phyloP scores from a whole-genome alignment of 441 rosid species.

The Populus hybrid region DNA sequence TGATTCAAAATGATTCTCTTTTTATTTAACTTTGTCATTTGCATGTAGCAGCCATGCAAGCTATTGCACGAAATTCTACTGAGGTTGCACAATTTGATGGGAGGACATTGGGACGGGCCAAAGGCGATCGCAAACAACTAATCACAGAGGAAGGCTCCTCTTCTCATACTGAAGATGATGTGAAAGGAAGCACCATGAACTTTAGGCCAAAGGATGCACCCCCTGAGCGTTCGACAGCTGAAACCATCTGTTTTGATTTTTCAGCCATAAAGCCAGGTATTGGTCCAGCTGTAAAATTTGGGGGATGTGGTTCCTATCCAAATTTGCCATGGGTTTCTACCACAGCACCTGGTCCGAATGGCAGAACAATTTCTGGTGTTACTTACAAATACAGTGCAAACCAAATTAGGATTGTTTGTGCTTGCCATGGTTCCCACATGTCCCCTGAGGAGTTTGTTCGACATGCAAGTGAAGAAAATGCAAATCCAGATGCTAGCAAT shows the following conservation, averaged over 20 bases:
- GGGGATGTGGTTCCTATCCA: constrained; percentile 83
- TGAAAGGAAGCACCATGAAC: constrained; percentile 37
- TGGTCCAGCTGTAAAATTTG: constrained; percentile 76
- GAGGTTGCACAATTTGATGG: constrained; percentile 41
- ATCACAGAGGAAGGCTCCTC: constrained; percentile 72
- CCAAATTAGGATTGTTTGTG: constrained; percentile 84
- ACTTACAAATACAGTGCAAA: constrained; percentile 66
- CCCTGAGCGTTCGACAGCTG: constrained; percentile 37
- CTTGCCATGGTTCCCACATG: constrained; percentile 88
- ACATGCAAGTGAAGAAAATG: constrained; percentile 74
- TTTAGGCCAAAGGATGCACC: constrained; percentile 38
- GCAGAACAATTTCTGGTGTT: constrained; percentile 87
- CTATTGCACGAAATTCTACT: constrained; percentile 31
- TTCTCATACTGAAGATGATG: constrained; percentile 52
- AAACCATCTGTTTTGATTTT: constrained; percentile 47
- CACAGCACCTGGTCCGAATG: constrained; percentile 78
- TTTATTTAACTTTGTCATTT: constrained; percentile 5
- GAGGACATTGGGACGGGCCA: constrained; percentile 40
- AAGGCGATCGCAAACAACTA: constrained; percentile 62
- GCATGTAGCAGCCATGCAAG: constrained; percentile 40
- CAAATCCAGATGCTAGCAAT: constrained; percentile 42
- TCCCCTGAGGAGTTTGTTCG: constrained; percentile 84
- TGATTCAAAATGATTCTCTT: constrained; percentile 7
- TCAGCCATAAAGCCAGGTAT: constrained; percentile 87
- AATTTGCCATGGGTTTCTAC: constrained; percentile 97